A percentile compares a stretch with the other conserved stretches of the same genome.
Evolutionary conservation across 441 rosid genomes (phyloP).

Genomic region (Pelargonium exstipulatum): DNA sequence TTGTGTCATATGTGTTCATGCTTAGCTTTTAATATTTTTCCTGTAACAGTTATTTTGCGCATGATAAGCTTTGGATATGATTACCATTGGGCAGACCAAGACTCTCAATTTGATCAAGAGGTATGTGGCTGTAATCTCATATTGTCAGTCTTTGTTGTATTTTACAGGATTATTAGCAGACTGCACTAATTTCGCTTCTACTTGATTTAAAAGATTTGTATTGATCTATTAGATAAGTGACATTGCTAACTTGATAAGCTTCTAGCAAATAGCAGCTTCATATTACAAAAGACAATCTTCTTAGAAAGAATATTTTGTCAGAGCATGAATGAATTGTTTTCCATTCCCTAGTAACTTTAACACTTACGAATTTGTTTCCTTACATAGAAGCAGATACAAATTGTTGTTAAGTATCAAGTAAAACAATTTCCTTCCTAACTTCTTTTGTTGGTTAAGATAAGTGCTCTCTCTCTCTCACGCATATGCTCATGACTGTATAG

Average conservation of each 20-base stretch:
- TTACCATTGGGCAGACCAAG: conserved; percentile 63
- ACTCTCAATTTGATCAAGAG: conserved; percentile 63
- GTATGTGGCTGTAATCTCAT: conserved; percentile 29
- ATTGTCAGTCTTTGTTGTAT: conserved; percentile 1
- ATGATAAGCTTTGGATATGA: conserved; percentile 95
- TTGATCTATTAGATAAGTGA: neutral
- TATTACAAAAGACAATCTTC: neutral
- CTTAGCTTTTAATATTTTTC: conserved; percentile 2
- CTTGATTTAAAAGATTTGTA: neutral
- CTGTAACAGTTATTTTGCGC: conserved; percentile 66
- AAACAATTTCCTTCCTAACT: neutral
- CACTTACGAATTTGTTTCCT: neutral
- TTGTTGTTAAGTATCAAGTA: neutral
- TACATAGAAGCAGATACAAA: neutral
- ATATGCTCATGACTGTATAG: neutral
- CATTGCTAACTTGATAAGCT: neutral
- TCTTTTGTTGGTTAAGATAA: neutral
- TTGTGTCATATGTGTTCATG: neutral
- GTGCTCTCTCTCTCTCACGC: neutral
- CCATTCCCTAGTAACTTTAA: neutral
- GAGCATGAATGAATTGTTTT: neutral
- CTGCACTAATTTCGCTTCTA: conserved; percentile 11
- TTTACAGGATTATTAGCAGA: conserved; percentile 14
- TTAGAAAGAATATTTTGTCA: neutral
- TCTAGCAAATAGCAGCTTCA: neutral